phyloP scores from a whole-genome alignment of 2,329 filamentous ascomycete genomes.

The Salinomyces thailandicus region DNA sequence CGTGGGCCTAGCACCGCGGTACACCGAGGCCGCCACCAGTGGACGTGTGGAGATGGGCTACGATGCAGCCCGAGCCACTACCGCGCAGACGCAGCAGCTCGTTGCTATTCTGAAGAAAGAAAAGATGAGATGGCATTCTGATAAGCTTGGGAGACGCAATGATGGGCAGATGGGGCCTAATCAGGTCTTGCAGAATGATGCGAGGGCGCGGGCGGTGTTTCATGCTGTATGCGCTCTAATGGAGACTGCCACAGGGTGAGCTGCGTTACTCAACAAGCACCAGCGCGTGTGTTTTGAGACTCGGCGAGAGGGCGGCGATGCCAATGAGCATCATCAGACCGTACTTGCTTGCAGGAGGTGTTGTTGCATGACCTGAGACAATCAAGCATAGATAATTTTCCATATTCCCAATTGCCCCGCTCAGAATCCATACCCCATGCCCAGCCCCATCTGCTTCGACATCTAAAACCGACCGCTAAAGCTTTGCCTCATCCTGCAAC shows the following conservation, averaged over 20 bases:
- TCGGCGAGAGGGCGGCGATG: too few relatives aligned
- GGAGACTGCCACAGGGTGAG: slow-evolving; percentile 11
- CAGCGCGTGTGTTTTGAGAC: too few relatives aligned
- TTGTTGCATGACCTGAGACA: too few relatives aligned
- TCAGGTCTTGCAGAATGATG: slow-evolving; percentile 20
- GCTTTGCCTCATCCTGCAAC: slow-evolving; percentile 36
- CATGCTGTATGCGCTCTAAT: slow-evolving; percentile 25
- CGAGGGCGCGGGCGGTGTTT: slow-evolving; percentile 22
- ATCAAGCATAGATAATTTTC: too few relatives aligned
- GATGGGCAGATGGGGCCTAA: slow-evolving; percentile 13
- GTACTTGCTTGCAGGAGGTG: too few relatives aligned
- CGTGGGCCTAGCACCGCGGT: slow-evolving; percentile 15
- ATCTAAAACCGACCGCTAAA: too few relatives aligned
- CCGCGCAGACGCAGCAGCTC: slow-evolving; percentile 17
- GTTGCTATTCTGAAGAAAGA: slow-evolving; percentile 24
- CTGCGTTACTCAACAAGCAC: too few relatives aligned
- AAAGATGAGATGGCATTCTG: slow-evolving; percentile 24
- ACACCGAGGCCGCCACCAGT: slow-evolving; percentile 13
- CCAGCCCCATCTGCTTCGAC: too few relatives aligned
- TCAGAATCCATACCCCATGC: too few relatives aligned
- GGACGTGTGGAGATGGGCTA: slow-evolving; percentile 18
- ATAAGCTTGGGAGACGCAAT: slow-evolving; percentile 22
- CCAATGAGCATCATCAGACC: too few relatives aligned
- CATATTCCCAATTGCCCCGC: too few relatives aligned
- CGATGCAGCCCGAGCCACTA: slow-evolving; percentile 11